Percentiles rank a stretch among this genome's conserved stretches.
Conservation (phyloP, 768 basidiomycete species). For the Mycena galopus region DNA sequence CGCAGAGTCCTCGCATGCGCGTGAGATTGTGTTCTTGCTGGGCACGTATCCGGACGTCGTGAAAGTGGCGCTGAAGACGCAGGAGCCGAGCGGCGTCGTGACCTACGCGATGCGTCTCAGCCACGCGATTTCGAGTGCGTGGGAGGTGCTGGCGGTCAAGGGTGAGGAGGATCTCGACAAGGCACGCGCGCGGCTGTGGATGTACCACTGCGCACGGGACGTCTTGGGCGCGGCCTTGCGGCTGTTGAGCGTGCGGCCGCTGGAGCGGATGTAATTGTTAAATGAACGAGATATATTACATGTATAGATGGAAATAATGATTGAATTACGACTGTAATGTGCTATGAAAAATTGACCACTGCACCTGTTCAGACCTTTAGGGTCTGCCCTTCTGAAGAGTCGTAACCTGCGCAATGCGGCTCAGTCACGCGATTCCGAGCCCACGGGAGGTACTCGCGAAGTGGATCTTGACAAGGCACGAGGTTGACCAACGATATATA, state of each 20-base stretch:
- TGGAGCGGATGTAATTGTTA: constrained; percentile 86
- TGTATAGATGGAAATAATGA: constrained; percentile 7
- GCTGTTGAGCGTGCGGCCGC: constrained; percentile 87
- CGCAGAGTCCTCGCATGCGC: constrained; percentile 75
- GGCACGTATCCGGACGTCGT: constrained; percentile 94
- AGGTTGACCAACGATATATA: no score
- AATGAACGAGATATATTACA: neutral
- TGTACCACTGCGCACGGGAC: constrained; percentile 91
- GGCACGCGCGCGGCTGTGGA: constrained; percentile 87
- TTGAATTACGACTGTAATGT: constrained; percentile 9
- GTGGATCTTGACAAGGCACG: no score
- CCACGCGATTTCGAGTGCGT: constrained; percentile 92
- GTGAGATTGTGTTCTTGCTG: constrained; percentile 89
- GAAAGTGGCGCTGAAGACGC: constrained; percentile 83
- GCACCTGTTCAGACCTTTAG: no score
- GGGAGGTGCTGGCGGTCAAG: constrained; percentile 91
- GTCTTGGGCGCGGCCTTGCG: constrained; percentile 91
- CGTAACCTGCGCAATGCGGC: no score
- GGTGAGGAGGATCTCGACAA: constrained; percentile 82
- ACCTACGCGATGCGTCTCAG: constrained; percentile 90
- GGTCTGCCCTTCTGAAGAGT: no score
- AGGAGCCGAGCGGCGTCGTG: constrained; percentile 92
- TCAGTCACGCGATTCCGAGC: no score
- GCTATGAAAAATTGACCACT: no score
- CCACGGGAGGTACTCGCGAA: no score